Evolutionary conservation across 441 rosid species (phyloP).

Genomic region (Erodium moschatum): DNA sequence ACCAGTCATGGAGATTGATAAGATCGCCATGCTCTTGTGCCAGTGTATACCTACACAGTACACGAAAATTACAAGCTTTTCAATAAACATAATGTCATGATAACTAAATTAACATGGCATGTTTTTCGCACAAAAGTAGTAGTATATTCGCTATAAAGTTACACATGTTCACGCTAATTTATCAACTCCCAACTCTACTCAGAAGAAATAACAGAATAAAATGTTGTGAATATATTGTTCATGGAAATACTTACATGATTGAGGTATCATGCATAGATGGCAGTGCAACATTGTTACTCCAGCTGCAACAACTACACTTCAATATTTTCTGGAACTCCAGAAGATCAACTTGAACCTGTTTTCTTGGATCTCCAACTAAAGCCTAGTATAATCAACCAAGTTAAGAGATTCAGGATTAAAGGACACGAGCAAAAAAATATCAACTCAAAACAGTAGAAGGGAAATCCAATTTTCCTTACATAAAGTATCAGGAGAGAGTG

Average conservation of each 20-base stretch:
- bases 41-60: conserved; percentile 48
- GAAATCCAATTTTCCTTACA: background rate
- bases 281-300: conserved; percentile 31
- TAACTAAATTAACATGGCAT: background rate
- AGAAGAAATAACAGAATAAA: too few species aligned
- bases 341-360: conserved; percentile 82
- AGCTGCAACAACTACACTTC: conserved; percentile 59
- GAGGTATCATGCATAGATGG: conserved; percentile 84
- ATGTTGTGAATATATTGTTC: conserved; percentile 7
- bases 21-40: conserved; percentile 87
- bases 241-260: conserved; percentile 52
- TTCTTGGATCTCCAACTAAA: conserved; percentile 82
- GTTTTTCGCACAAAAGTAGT: background rate
- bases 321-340: conserved; percentile 55
- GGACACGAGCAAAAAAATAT: background rate
- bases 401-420: conserved; percentile 14
- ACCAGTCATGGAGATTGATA: conserved; percentile 89
- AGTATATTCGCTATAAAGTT: background rate
- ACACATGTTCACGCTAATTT: background rate
- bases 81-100: too few species aligned
- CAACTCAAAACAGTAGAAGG: background rate
- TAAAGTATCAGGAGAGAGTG: background rate
- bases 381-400: conserved; percentile 40
- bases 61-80: background rate
- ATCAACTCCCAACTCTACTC: background rate